These are phyloP conservation scores for Fusarium sp. DNA, from an alignment of 2,329 filamentous ascomycete species.

Conservation along the genomic window DNA sequence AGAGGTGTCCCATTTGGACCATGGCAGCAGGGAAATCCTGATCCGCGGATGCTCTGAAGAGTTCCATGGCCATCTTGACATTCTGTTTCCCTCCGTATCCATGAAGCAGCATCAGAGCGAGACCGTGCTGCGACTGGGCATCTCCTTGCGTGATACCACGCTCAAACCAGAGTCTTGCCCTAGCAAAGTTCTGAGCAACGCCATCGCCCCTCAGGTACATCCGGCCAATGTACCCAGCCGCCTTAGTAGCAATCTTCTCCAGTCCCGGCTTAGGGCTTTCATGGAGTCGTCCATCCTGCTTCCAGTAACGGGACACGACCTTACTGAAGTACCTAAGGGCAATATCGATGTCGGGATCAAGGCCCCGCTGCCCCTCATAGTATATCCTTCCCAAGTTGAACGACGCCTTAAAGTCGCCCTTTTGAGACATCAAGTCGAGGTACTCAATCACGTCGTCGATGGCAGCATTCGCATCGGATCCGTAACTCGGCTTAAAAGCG, in stretches of 20 bases:
- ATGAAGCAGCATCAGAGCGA: conserved; percentile 86
- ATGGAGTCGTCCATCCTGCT: conserved; percentile 77
- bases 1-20: conserved; percentile 84
- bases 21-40: conserved; percentile 85
- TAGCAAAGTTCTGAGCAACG: conserved; percentile 80
- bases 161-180: conserved; percentile 85
- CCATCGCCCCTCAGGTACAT: conserved; percentile 94
- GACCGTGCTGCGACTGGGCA: conserved; percentile 83
- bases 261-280: conserved; percentile 77
- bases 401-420: conserved; percentile 88
- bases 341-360: conserved; percentile 78
- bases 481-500: conserved; percentile 77
- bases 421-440: conserved; percentile 88
- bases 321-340: conserved; percentile 86
- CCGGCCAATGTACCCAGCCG: conserved; percentile 86
- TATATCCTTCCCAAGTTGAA: conserved; percentile 88
- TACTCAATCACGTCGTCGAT: conserved; percentile 97
- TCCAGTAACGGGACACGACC: conserved; percentile 86
- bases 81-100: conserved; percentile 80
- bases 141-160: conserved; percentile 82
- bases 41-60: conserved; percentile 83
- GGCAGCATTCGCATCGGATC: conserved; percentile 85
- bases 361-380: conserved; percentile 84
- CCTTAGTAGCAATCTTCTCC: conserved; percentile 84
- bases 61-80: conserved; percentile 76